Evolutionary conservation across 768 basidiomycete species (phyloP).

Genomic region (Scleroderma citrinum): DNA sequence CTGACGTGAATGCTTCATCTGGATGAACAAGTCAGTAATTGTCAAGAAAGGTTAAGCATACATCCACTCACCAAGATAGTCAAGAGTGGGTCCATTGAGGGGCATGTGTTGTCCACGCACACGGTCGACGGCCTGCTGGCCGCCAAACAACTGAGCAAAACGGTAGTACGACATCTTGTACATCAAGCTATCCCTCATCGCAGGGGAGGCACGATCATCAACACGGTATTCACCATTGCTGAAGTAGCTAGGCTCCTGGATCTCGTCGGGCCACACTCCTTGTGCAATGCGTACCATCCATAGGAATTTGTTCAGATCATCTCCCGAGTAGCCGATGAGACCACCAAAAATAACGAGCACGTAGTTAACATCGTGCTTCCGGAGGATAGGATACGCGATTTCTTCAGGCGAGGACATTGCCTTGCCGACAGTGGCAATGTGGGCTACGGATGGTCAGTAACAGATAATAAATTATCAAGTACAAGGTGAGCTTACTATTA

Average conservation of each 20-base stretch:
- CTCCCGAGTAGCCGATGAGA: slow-evolving; percentile 92
- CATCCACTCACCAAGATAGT: slow-evolving; percentile 69
- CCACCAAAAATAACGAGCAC: slow-evolving; percentile 97
- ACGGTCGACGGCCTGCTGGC: slow-evolving; percentile 67
- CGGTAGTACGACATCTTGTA: slow-evolving; percentile 99
- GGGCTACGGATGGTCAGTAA: slow-evolving; percentile 44
- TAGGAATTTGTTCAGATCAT: slow-evolving; percentile 99
- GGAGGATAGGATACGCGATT: slow-evolving; percentile 92
- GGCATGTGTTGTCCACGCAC: slow-evolving; percentile 88
- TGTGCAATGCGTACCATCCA: slow-evolving; percentile 98
- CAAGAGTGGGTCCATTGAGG: slow-evolving; percentile 67
- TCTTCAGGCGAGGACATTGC: slow-evolving; percentile 95
- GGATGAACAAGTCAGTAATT: slow-evolving; percentile 3
- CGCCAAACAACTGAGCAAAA: slow-evolving; percentile 87
- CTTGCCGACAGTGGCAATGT: slow-evolving; percentile 98
- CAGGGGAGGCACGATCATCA: slow-evolving; percentile 73
- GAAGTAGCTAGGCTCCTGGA: slow-evolving; percentile 93
- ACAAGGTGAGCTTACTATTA: slow-evolving; percentile 63
- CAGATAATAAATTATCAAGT: neutral
- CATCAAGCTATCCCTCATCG: slow-evolving; percentile 97
- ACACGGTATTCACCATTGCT: slow-evolving; percentile 92
- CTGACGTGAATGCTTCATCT: slow-evolving; percentile 98
- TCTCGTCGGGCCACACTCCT: slow-evolving; percentile 97
- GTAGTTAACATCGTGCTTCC: slow-evolving; percentile 97
- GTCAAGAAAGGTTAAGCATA: slow-evolving; percentile 1